Conservation (phyloP, 495 filamentous ascomycete species). For the Zalerion maritima region DNA sequence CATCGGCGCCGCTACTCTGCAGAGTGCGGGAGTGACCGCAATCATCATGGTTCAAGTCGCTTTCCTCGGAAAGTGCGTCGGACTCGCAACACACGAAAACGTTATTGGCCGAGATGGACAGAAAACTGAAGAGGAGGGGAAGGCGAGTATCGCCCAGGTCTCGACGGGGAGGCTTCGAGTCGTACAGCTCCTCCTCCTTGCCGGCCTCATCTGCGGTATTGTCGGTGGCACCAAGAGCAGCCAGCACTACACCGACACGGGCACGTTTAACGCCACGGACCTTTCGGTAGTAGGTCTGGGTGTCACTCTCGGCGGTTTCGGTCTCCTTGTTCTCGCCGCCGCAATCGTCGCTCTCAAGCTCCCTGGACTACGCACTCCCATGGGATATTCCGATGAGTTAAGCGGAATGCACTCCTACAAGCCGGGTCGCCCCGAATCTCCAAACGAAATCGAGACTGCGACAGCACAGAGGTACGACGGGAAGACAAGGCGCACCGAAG, state of each 20-base stretch:
- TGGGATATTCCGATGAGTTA: too few relatives aligned
- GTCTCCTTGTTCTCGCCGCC: conserved; percentile 10
- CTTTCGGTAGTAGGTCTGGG: conserved; percentile 12
- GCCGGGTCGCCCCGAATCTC: conserved; percentile 8
- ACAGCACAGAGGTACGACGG: too few relatives aligned
- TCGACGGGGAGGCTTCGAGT: conserved; percentile 3
- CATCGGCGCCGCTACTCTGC: conserved; percentile 8
- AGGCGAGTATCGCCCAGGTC: too few relatives aligned
- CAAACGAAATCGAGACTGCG: too few relatives aligned
- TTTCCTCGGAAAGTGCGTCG: conserved; percentile 13
- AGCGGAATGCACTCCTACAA: conserved; percentile 5
- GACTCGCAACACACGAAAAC: conserved; percentile 11
- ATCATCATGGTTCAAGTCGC: too few relatives aligned
- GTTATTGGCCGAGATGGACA: conserved; percentile 11
- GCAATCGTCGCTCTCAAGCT: conserved; percentile 7
- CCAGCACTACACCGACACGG: conserved; percentile 2
- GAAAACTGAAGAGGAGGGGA: conserved; percentile 4
- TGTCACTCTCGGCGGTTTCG: conserved; percentile 11
- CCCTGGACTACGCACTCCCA: conserved; percentile 12
- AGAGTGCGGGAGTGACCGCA: too few relatives aligned
- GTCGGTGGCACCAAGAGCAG: conserved; percentile 13
- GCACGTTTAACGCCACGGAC: conserved; percentile 3
- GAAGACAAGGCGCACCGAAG: conserved; percentile 9
- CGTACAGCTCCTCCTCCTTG: conserved; percentile 11
- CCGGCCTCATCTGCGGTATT: conserved; percentile 15